Percentiles rank a stretch among this genome's conserved stretches.
These are phyloP conservation scores for Diplodia intermedia DNA, from an alignment of 2,329 filamentous ascomycete species.

Conservation along the genomic window DNA sequence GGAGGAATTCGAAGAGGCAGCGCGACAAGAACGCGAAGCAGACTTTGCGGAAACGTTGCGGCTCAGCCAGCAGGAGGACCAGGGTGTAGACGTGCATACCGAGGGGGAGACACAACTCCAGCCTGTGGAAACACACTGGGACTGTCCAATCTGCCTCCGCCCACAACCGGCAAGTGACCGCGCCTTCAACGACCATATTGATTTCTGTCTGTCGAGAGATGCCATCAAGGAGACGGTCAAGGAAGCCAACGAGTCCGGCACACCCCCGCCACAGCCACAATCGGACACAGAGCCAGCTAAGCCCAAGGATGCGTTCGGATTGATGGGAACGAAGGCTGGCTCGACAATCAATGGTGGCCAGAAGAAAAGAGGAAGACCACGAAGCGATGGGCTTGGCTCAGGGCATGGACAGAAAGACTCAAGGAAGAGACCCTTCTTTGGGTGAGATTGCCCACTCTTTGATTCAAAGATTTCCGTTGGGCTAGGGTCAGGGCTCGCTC, in stretches of 20 bases:
- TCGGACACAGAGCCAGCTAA: conserved; percentile 1
- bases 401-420: conserved; percentile 7
- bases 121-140: conserved; percentile 63
- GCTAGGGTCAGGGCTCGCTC: neutral
- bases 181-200: conserved; percentile 88
- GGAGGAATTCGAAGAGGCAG: conserved; percentile 68
- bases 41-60: conserved; percentile 67
- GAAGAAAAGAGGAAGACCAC: conserved; percentile 32
- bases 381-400: conserved; percentile 21
- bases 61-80: conserved; percentile 64
- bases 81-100: conserved; percentile 38
- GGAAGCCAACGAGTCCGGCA: conserved; percentile 36
- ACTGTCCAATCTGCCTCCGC: conserved; percentile 85
- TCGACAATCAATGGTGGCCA: conserved; percentile 6
- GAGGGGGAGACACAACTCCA: neutral
- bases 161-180: conserved; percentile 77
- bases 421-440: conserved; percentile 23
- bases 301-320: conserved; percentile 14
- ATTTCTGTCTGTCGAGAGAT: conserved; percentile 84
- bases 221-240: conserved; percentile 86
- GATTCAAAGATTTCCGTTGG: neutral
- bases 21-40: conserved; percentile 64
- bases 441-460: neutral
- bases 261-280: conserved; percentile 1
- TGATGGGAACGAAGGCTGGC: conserved; percentile 17